Evolutionary conservation across 306 rosid genomes (phyloP).

Genomic region (Delonix regia): DNA sequence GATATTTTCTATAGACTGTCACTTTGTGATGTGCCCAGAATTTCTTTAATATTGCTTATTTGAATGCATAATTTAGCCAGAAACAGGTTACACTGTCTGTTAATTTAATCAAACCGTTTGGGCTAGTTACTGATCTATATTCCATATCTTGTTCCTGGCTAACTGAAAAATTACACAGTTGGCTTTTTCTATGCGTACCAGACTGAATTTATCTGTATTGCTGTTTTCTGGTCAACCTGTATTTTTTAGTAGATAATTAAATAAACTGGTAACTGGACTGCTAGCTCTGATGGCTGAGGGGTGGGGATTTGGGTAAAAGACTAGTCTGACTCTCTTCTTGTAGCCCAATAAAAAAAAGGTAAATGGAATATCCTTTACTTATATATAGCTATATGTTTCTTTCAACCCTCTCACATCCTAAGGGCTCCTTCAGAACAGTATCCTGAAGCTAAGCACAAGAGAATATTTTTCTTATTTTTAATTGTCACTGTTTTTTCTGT

Average conservation of each 20-base stretch:
- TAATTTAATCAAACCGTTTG: neutral
- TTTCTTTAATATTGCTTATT: neutral
- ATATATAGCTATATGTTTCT: neutral
- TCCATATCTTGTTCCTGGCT: conserved; percentile 19
- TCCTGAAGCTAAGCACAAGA: conserved; percentile 1
- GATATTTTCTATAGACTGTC: conserved; percentile 15
- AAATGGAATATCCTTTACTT: neutral
- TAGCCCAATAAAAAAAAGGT: neutral
- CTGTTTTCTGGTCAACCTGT: neutral
- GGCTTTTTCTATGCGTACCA: neutral
- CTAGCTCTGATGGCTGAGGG: neutral
- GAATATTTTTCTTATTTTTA: neutral
- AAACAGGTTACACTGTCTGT: neutral
- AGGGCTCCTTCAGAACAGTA: neutral
- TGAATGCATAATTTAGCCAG: neutral
- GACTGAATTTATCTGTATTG: neutral
- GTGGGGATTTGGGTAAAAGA: neutral
- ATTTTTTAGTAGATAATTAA: neutral
- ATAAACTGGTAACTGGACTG: neutral
- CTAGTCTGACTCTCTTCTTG: too few species aligned
- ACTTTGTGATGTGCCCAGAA: neutral
- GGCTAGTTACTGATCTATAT: conserved; percentile 23
- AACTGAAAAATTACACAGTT: neutral
- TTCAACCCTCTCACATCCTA: neutral
- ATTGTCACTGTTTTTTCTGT: neutral